Evolutionary conservation across 306 rosid species (phyloP), one percentile per base, ranked within the genome.

Genomic region (Boehmeria nivea): DNA sequence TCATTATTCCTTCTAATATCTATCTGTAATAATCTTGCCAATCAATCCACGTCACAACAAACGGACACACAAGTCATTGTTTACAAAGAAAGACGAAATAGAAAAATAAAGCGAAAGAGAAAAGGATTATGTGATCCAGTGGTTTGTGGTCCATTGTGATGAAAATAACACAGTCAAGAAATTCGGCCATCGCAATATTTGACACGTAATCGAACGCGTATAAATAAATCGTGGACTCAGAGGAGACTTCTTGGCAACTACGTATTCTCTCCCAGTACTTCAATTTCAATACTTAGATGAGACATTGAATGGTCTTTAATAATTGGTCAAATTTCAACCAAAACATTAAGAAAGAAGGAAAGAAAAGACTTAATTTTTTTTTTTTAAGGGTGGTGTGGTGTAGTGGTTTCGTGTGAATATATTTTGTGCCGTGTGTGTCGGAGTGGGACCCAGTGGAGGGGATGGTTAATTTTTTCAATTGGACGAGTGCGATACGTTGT

Each of bases 131-230:
- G n/a, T 17, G 34, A 47, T 40, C 45, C 45, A 2, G 15, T 6
- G 31, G 27, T 16, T 42, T 47, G 56, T 21, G 50, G 56, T 8
- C 38, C 52, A 39, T n/a, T n/a, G n/a, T 15, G 42, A 6, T 43
- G 38, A 71, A 22, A 74, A 59, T 64, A 76, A 70, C 59, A 61
- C 50, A 77, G 90, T 91, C 98, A 87, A 87, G 65, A 54, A 84
- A 72, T 46, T 61, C 89, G 85, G 98, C 89, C 53, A 27, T 31
- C 24, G 18, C 16, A 31, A 51, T 40, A 11, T 76, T 73, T 63
- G 67, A 89, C 89, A 89, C 88, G 88, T 73, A 78, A 79, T 43
- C 55, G 59, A 40, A 40, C 45, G 50, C 63, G 66, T 15, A 52
- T 14, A 24, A 63, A 68, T 56, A 51, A 73, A 60, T 27, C 62